Evolutionary conservation across 441 rosid genomes (phyloP).

Genomic region (Francoa sonchifolia): DNA sequence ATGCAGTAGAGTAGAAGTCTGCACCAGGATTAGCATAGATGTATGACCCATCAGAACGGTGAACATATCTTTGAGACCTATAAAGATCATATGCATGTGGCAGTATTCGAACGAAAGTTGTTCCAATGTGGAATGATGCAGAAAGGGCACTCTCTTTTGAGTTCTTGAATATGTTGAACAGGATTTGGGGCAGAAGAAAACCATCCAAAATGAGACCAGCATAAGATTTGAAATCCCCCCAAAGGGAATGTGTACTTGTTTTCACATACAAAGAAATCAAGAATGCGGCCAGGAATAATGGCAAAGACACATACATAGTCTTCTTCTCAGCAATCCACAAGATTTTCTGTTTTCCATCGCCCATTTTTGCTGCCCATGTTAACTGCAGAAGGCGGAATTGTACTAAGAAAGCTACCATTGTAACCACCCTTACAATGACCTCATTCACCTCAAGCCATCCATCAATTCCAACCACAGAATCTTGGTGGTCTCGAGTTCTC

Average conservation of each 20-base stretch:
- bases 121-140: slow-evolving; percentile 12
- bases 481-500: background rate
- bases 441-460: slow-evolving; percentile 12
- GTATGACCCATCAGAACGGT: slow-evolving; percentile 17
- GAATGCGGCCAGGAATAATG: slow-evolving; percentile 15
- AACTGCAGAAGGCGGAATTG: slow-evolving; percentile 23
- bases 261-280: slow-evolving; percentile 1
- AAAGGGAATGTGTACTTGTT: slow-evolving; percentile 1
- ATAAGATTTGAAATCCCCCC: slow-evolving; percentile 12
- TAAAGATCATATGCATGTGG: slow-evolving; percentile 26
- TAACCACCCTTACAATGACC: slow-evolving; percentile 13
- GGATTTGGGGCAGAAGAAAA: slow-evolving; percentile 24
- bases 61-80: slow-evolving; percentile 12
- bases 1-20: slow-evolving; percentile 20
- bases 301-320: slow-evolving; percentile 12
- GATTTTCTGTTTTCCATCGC: slow-evolving; percentile 2
- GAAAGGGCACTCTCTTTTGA: slow-evolving; percentile 20
- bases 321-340: slow-evolving; percentile 18
- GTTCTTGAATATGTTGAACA: slow-evolving; percentile 20
- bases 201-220: slow-evolving; percentile 21
- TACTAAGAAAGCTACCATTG: slow-evolving; percentile 21
- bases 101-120: slow-evolving; percentile 12
- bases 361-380: slow-evolving; percentile 14
- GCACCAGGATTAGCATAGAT: slow-evolving; percentile 25
- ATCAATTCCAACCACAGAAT: background rate